These are phyloP conservation scores for Boletus barrowsii DNA, from an alignment of 768 basidiomycete species.

Conservation along the genomic window DNA sequence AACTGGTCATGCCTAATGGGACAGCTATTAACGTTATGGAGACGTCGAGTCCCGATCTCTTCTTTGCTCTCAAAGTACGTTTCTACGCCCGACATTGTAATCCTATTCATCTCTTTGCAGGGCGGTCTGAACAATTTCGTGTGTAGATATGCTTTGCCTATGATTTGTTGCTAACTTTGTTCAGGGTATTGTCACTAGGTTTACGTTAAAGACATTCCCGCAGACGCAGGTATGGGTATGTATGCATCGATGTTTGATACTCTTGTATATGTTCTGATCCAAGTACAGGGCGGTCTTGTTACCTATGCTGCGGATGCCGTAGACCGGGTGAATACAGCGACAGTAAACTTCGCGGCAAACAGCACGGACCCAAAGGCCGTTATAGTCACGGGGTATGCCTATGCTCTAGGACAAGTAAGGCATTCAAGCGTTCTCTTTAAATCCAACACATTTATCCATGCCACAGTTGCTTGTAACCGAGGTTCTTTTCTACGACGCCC, in stretches of 20 bases:
- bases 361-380: constrained; percentile 14
- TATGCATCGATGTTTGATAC: neutral
- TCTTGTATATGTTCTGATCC: neutral
- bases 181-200: constrained; percentile 58
- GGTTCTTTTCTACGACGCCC: constrained; percentile 55
- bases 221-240: constrained; percentile 58
- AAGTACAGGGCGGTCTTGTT: constrained; percentile 46
- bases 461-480: constrained; percentile 18
- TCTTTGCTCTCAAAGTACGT: constrained; percentile 41
- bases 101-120: constrained; percentile 24
- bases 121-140: constrained; percentile 58
- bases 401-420: neutral
- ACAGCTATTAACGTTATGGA: constrained; percentile 35
- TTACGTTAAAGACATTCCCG: constrained; percentile 50
- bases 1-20: constrained; percentile 51
- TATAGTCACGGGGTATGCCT: constrained; percentile 44
- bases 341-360: constrained; percentile 9
- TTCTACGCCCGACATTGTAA: too few species aligned
- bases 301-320: constrained; percentile 12
- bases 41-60: constrained; percentile 35
- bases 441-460: neutral
- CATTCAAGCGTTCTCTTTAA: neutral
- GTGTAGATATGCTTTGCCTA: neutral
- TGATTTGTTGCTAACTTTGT: neutral
- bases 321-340: constrained; percentile 6